These are phyloP conservation scores for Sclerospora graminicola DNA, from an alignment of 352 stramenopile genomes.

Conservation along the genomic window DNA sequence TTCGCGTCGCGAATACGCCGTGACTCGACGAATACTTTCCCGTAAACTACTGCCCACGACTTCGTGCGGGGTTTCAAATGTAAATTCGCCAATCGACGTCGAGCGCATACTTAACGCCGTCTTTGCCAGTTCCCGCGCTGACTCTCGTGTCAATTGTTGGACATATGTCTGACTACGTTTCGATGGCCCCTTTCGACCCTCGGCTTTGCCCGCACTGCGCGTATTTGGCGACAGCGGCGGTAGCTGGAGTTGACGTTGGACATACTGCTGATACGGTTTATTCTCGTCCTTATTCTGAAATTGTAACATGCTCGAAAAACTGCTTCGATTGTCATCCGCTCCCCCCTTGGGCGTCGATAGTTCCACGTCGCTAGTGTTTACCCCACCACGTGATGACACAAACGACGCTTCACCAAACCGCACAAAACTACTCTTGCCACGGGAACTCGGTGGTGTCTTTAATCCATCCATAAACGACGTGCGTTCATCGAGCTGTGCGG, in stretches of 20 bases:
- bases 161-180: conserved; percentile 27
- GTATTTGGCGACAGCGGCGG: conserved; percentile 31
- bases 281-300: conserved; percentile 10
- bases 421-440: conserved; percentile 14
- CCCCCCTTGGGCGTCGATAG: conserved; percentile 26
- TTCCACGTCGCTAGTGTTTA: conserved; percentile 14
- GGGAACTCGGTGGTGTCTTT: conserved; percentile 20
- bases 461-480: conserved; percentile 15
- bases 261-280: conserved; percentile 50
- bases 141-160: conserved; percentile 36
- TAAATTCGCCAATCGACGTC: conserved; percentile 64
- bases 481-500: conserved; percentile 7
- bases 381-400: conserved; percentile 12
- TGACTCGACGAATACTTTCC: conserved; percentile 73
- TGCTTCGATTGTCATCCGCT: conserved; percentile 5
- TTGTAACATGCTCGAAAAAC: conserved; percentile 7
- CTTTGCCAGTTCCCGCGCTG: conserved; percentile 56
- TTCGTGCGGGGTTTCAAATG: conserved; percentile 56
- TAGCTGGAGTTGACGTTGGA: conserved; percentile 56
- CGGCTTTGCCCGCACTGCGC: conserved; percentile 15
- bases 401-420: conserved; percentile 18
- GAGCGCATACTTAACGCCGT: conserved; percentile 57
- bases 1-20: conserved; percentile 71
- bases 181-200: conserved; percentile 4
- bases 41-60: conserved; percentile 35